Evolutionary conservation across 106 monocot genomes (phyloP).

Genomic region (Xerophyta viscosa): DNA sequence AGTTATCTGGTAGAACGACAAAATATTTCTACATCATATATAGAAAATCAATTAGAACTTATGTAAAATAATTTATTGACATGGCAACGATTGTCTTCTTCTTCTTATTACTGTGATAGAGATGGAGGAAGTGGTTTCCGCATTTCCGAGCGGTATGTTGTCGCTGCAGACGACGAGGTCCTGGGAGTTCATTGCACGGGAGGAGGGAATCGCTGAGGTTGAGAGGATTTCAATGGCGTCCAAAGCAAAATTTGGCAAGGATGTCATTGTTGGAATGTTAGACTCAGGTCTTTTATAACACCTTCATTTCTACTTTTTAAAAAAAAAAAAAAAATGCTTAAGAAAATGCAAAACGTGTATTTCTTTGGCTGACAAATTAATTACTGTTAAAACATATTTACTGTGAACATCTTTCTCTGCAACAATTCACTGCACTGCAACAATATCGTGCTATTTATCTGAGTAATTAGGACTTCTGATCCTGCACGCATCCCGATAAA

Average conservation of each 20-base stretch:
- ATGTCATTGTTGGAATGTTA: constrained; percentile 73
- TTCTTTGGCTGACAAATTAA: too few species aligned
- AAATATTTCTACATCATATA: neutral
- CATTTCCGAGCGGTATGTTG: constrained; percentile 40
- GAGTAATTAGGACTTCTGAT: too few species aligned
- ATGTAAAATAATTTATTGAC: neutral
- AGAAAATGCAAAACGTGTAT: neutral
- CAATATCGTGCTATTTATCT: too few species aligned
- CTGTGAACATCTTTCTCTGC: too few species aligned
- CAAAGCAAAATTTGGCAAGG: constrained; percentile 29
- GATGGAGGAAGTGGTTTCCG: constrained; percentile 50
- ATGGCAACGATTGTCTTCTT: neutral
- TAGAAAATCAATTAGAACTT: neutral
- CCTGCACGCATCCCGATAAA: too few species aligned
- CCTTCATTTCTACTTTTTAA: neutral
- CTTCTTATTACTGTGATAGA: constrained; percentile 13
- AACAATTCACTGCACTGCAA: too few species aligned
- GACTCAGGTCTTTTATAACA: constrained; percentile 53
- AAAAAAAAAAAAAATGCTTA: neutral
- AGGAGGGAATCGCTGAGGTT: constrained; percentile 23
- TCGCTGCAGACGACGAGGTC: constrained; percentile 82
- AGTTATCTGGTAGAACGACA: constrained; percentile 35
- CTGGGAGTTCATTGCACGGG: constrained; percentile 71
- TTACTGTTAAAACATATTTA: too few species aligned
- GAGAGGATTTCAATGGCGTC: constrained; percentile 11